phyloP scores from a whole-genome alignment of 169 alveolate species.

The Plasmodium vinckei region DNA sequence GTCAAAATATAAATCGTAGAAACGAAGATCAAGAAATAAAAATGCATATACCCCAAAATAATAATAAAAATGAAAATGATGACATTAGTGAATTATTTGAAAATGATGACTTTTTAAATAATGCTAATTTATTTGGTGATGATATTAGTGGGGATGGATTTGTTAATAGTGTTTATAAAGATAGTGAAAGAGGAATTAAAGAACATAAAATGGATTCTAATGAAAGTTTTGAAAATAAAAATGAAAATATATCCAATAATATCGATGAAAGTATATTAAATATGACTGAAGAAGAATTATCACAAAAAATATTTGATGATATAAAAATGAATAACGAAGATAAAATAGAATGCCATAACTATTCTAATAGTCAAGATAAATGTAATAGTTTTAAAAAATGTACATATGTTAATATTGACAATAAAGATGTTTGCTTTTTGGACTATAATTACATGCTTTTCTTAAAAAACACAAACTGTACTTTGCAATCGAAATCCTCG shows the following conservation, averaged over 20 bases:
- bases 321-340: slow-evolving; percentile 50
- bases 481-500: slow-evolving; percentile 46
- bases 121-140: not conserved
- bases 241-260: not conserved
- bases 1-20: slow-evolving; percentile 22
- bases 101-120: not conserved
- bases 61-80: not conserved
- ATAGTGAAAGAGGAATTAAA: slow-evolving; percentile 11
- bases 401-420: slow-evolving; percentile 48
- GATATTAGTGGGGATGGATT: not conserved
- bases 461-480: slow-evolving; percentile 36
- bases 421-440: slow-evolving; percentile 43
- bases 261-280: slow-evolving; percentile 16
- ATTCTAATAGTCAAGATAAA: slow-evolving; percentile 38
- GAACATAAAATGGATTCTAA: slow-evolving; percentile 8
- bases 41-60: slow-evolving; percentile 43
- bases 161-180: slow-evolving; percentile 17
- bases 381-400: slow-evolving; percentile 58
- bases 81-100: not conserved
- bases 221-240: not conserved
- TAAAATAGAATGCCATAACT: slow-evolving; percentile 34
- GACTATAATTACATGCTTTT: slow-evolving; percentile 58
- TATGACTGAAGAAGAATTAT: slow-evolving; percentile 54
- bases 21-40: slow-evolving; percentile 28
- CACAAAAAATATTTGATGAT: slow-evolving; percentile 43